A percentile compares a stretch with the other conserved stretches of the same genome.
phyloP scores from a whole-genome alignment of 2,329 filamentous ascomycete species.

The Ampelomyces quisqualis region DNA sequence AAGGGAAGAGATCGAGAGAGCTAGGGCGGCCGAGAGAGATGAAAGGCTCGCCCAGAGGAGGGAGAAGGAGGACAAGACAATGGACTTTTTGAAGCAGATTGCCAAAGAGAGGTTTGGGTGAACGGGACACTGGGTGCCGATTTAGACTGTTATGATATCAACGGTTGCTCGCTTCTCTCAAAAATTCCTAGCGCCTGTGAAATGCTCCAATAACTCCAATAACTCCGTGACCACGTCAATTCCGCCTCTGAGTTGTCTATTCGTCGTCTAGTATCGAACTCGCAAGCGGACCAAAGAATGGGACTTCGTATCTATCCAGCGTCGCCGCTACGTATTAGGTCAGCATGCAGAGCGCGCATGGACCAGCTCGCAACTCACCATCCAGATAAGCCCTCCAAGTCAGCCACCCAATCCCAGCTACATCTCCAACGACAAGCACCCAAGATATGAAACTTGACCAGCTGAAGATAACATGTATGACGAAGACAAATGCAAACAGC shows the following conservation, averaged over 20 bases:
- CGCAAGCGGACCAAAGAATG: constrained; percentile 80
- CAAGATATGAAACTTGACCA: constrained; percentile 84
- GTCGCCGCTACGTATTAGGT: constrained; percentile 55
- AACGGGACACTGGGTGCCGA: neutral
- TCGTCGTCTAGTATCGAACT: constrained; percentile 92
- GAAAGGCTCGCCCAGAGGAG: constrained; percentile 69
- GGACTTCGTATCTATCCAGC: constrained; percentile 74
- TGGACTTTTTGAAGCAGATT: constrained; percentile 76
- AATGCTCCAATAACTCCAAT: constrained; percentile 14
- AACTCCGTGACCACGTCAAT: constrained; percentile 4
- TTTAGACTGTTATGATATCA: neutral
- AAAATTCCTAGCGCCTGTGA: neutral
- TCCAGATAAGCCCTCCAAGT: constrained; percentile 80
- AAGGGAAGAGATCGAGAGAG: constrained; percentile 76
- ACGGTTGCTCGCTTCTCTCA: too few relatives aligned
- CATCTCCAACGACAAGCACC: constrained; percentile 74
- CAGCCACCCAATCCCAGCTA: constrained; percentile 74
- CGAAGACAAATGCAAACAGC: constrained; percentile 70
- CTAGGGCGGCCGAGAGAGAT: constrained; percentile 75
- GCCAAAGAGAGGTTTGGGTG: constrained; percentile 68
- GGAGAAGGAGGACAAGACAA: constrained; percentile 79
- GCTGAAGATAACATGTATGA: constrained; percentile 79
- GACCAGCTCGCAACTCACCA: constrained; percentile 59
- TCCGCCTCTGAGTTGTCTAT: constrained; percentile 34
- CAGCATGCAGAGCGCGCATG: neutral